Base-by-base conservation (phyloP, 257 asterid species). In the Craterostigma plantagineum region DNA sequence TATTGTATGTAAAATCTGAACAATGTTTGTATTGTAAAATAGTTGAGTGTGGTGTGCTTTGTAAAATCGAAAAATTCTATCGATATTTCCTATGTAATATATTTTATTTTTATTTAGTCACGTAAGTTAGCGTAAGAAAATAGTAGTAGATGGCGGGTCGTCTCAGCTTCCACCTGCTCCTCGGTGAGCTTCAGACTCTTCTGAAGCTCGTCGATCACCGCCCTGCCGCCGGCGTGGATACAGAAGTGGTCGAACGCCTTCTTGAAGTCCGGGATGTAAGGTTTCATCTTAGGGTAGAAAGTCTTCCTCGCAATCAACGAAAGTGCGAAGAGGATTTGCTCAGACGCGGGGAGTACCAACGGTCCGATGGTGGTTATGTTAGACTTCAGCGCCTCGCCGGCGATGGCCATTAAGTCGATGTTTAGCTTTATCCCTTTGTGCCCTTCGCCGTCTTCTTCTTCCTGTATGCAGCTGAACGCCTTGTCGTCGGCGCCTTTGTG, bases 141-240 rank as follows among this genome's bases (percentile, higher is more conserved):
- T n/a, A n/a, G n/a, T n/a, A n/a, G n/a, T n/a, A n/a, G n/a, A n/a
- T n/a, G n/a, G n/a, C n/a, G n/a, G n/a, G n/a, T n/a, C n/a, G n/a
- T n/a, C n/a, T n/a, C n/a, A n/a, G n/a, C n/a, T 8, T 36, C 40
- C 40, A 36, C 40, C 11, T 36, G 11, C 40, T 36, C 4, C 40
- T 36, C 40, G 4, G 12, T 36, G 4, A 36, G 40, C 11, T 36
- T 36, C 40, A 36, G 14, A 8, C 40, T 12, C 40, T 36, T 36
- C 40, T 36, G 40, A 36, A 36, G 40, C 40, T 36, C 40, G 12
- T 36, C 40, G 14, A 36, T 36, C 40, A 36, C 40, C 40, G 12
- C 40, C 11, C 40, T 10, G 11, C 40, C 40, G 12, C 40, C 40
- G 14, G 40, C 30, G 30, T 23, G 40, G 3, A 36, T 36, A 8